A percentile compares a stretch with the other conserved stretches of the same genome.
Conservation (phyloP, 768 basidiomycete species). For the Calocera viscosa region DNA sequence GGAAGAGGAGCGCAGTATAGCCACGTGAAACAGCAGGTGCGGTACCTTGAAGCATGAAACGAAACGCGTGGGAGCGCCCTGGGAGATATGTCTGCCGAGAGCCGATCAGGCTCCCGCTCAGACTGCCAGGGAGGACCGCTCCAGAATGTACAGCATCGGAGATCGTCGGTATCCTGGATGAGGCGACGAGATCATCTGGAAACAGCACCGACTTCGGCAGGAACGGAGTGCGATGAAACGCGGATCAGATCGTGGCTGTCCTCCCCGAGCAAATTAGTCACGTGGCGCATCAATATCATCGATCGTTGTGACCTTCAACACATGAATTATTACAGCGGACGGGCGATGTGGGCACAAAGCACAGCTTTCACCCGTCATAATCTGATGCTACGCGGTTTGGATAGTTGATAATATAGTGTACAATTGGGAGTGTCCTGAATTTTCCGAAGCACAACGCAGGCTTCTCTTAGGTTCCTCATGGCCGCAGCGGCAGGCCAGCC, state of each 20-base stretch:
- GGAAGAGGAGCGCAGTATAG: neutral
- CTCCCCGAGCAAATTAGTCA: neutral
- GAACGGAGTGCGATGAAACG: neutral
- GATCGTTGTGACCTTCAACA: neutral
- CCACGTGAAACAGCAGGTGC: neutral
- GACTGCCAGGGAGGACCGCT: neutral
- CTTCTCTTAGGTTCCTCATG: neutral
- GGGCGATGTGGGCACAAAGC: too few relatives aligned
- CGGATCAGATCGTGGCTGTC: conserved; percentile 3
- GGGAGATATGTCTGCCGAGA: neutral
- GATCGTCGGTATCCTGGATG: too few relatives aligned
- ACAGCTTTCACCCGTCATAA: too few relatives aligned
- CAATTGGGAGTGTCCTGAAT: neutral
- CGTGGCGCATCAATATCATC: neutral
- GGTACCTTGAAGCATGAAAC: neutral
- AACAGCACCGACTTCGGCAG: neutral
- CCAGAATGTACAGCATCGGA: neutral
- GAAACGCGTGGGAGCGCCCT: neutral
- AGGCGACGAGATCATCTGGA: neutral
- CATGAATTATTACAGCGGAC: too few relatives aligned
- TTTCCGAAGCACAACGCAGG: neutral
- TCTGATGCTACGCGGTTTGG: too few relatives aligned
- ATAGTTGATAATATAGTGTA: neutral
- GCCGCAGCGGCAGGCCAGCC: conserved; percentile 20
- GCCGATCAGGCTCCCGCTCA: neutral